Evolutionary conservation across 441 rosid species (phyloP).

Genomic region (Gossypium laxum): DNA sequence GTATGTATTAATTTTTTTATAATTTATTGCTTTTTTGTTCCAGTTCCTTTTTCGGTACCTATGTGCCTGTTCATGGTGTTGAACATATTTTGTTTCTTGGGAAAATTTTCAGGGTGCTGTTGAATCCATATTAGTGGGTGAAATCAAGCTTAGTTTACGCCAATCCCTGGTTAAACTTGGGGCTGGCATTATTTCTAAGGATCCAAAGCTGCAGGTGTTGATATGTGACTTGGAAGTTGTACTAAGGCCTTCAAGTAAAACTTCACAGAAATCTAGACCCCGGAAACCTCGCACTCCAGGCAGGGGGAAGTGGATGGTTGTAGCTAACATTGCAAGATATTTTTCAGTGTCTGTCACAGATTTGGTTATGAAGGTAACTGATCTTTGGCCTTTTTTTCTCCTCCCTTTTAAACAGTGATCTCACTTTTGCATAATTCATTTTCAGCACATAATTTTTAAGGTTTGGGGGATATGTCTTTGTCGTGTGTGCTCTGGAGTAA

Average conservation of each 20-base stretch:
- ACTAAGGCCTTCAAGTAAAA: constrained; percentile 57
- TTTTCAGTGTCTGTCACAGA: constrained; percentile 79
- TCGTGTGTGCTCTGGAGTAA: neutral
- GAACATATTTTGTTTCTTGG: constrained; percentile 16
- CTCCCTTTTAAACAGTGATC: neutral
- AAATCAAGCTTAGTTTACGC: constrained; percentile 74
- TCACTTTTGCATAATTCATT: neutral
- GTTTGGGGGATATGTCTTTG: neutral
- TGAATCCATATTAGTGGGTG: constrained; percentile 83
- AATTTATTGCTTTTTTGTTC: neutral
- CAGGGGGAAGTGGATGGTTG: constrained; percentile 85
- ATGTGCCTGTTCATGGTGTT: constrained; percentile 6
- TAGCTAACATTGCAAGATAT: constrained; percentile 78
- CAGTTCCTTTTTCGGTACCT: neutral
- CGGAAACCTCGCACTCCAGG: constrained; percentile 55
- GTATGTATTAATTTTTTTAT: neutral
- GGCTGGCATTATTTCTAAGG: constrained; percentile 73
- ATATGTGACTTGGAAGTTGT: constrained; percentile 78
- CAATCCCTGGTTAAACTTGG: constrained; percentile 91
- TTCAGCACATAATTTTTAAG: neutral
- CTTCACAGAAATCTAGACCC: constrained; percentile 38
- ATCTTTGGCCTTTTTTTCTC: constrained; percentile 7
- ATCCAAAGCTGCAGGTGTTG: constrained; percentile 79
- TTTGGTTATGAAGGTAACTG: constrained; percentile 66
- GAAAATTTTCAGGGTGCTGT: constrained; percentile 66